Conservation (phyloP, 768 basidiomycete species). For the Tricholoma hemisulphureum region DNA sequence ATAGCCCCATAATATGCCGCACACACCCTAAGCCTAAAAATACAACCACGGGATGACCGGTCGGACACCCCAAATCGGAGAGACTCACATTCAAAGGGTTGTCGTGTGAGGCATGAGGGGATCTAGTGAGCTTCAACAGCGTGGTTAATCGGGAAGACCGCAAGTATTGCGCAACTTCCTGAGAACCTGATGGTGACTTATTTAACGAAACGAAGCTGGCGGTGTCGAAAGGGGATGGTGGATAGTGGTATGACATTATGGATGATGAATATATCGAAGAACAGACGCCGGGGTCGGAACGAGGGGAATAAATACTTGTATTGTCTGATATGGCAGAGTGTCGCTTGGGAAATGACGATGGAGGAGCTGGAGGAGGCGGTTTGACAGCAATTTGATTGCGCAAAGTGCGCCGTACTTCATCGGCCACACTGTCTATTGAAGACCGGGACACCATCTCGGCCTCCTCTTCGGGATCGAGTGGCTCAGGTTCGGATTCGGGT, state of each 20-base stretch:
- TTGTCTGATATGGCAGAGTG: conserved; percentile 58
- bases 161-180: conserved; percentile 81
- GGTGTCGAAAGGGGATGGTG: conserved; percentile 48
- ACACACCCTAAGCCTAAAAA: conserved; percentile 95
- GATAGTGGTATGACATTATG: conserved; percentile 43
- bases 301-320: conserved; percentile 52
- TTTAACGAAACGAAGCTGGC: conserved; percentile 38
- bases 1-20: conserved; percentile 90
- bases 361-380: conserved; percentile 33
- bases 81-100: conserved; percentile 81
- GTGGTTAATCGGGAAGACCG: conserved; percentile 86
- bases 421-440: conserved; percentile 83
- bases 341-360: conserved; percentile 46
- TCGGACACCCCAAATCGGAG: conserved; percentile 86
- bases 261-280: conserved; percentile 53
- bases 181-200: conserved; percentile 52
- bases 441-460: conserved; percentile 72
- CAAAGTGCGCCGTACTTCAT: conserved; percentile 73
- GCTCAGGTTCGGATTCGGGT: conserved; percentile 52
- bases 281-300: conserved; percentile 51
- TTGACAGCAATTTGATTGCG: conserved; percentile 52
- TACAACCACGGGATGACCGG: conserved; percentile 85
- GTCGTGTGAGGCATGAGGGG: conserved; percentile 74
- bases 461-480: conserved; percentile 53
- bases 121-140: conserved; percentile 71